phyloP scores from a whole-genome alignment of 164 flowering plant genomes.

The Aristolochia fimbriata region DNA sequence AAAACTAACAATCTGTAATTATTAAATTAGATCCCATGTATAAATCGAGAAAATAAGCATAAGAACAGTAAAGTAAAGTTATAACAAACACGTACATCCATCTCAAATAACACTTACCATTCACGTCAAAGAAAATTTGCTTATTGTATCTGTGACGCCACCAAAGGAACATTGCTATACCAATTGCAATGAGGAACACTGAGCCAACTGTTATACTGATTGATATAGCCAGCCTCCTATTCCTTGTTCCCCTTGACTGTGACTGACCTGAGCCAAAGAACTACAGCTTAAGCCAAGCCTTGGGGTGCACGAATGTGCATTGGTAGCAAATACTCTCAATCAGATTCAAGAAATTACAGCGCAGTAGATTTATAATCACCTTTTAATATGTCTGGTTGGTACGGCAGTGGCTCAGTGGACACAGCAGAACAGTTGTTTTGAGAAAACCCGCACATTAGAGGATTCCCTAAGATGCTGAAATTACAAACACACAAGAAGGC shows the following conservation, averaged over 20 bases:
- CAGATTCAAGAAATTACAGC: not conserved
- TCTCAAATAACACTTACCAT: constrained; percentile 37
- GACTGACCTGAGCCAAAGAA: constrained; percentile 30
- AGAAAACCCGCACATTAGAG: constrained; percentile 61
- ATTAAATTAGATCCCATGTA: not conserved
- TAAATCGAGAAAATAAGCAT: not conserved
- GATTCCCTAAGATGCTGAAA: constrained; percentile 72
- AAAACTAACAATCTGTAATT: no score
- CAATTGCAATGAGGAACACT: constrained; percentile 30
- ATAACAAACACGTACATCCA: not conserved
- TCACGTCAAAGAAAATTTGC: constrained; percentile 86
- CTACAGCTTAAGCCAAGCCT: not conserved
- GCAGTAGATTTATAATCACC: constrained; percentile 25
- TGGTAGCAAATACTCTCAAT: not conserved
- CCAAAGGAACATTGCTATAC: constrained; percentile 57
- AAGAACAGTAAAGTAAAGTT: not conserved
- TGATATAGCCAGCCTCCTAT: constrained; percentile 39
- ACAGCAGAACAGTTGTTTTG: constrained; percentile 59
- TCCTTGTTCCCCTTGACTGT: constrained; percentile 27
- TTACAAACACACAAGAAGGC: not conserved
- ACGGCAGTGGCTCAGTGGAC: constrained; percentile 65
- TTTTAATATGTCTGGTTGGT: constrained; percentile 52
- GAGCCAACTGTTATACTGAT: constrained; percentile 60
- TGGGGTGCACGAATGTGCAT: not conserved
- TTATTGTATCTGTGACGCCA: constrained; percentile 65